These are phyloP conservation scores for Thraustotheca clavata DNA, from an alignment of 352 stramenopile species.

Conservation along the genomic window DNA sequence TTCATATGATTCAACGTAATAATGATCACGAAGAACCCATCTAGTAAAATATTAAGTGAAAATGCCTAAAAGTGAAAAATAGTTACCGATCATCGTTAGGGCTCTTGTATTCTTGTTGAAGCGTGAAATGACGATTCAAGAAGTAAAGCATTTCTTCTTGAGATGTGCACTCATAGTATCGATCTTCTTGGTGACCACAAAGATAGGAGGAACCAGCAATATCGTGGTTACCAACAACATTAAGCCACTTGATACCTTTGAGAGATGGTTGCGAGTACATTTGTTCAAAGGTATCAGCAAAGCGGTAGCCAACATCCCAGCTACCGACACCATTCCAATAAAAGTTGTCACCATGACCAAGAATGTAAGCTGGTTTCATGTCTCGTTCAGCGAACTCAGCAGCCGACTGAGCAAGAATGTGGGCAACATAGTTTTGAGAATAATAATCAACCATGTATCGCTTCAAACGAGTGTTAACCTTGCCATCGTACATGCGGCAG, in stretches of 20 bases:
- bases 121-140: slow-evolving; percentile 53
- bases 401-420: slow-evolving; percentile 24
- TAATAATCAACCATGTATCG: slow-evolving; percentile 19
- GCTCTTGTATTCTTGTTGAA: slow-evolving; percentile 56
- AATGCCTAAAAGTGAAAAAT: neutral
- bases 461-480: slow-evolving; percentile 12
- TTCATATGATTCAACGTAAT: slow-evolving; percentile 47
- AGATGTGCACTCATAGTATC: slow-evolving; percentile 49
- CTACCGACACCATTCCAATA: slow-evolving; percentile 67
- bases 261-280: slow-evolving; percentile 54
- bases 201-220: slow-evolving; percentile 64
- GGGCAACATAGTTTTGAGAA: slow-evolving; percentile 11
- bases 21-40: slow-evolving; percentile 58
- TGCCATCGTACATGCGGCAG: slow-evolving; percentile 28
- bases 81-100: slow-evolving; percentile 45
- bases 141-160: slow-evolving; percentile 52
- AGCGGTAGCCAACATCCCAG: slow-evolving; percentile 52
- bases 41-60: neutral
- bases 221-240: slow-evolving; percentile 65
- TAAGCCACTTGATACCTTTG: slow-evolving; percentile 59
- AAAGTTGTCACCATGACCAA: slow-evolving; percentile 76
- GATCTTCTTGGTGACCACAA: slow-evolving; percentile 57
- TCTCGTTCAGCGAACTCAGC: slow-evolving; percentile 18
- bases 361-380: slow-evolving; percentile 46
- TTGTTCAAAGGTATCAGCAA: slow-evolving; percentile 53